Conservation (phyloP, 306 rosid genomes). For the Canavalia ensiformis region DNA sequence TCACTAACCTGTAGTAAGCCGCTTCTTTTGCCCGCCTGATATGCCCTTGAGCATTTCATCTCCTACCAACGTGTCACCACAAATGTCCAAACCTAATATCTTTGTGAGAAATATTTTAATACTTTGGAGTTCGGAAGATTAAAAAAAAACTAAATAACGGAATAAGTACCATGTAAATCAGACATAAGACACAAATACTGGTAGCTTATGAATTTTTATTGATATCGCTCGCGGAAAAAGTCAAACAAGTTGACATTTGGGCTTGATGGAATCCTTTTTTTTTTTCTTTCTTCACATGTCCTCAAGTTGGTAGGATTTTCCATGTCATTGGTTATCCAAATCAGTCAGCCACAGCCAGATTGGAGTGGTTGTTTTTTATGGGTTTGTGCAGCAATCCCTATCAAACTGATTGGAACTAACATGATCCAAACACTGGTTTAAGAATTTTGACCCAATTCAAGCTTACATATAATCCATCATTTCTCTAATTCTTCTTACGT, state of each 20-base stretch:
- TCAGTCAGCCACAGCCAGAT: neutral
- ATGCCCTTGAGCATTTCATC: conserved; percentile 99
- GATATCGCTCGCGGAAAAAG: conserved; percentile 13
- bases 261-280: neutral
- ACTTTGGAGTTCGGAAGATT: conserved; percentile 42
- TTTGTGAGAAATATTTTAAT: conserved; percentile 78
- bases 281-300: neutral
- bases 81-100: conserved; percentile 99
- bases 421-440: conserved; percentile 8
- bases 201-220: conserved; percentile 17
- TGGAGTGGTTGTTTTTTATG: neutral
- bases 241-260: conserved; percentile 5
- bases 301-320: neutral
- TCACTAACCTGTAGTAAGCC: conserved; percentile 91
- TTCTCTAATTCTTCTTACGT: conserved; percentile 24
- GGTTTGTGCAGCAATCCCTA: neutral
- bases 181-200: conserved; percentile 10
- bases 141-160: conserved; percentile 25
- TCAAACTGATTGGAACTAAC: conserved; percentile 24
- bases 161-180: conserved; percentile 9
- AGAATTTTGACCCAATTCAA: neutral
- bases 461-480: neutral
- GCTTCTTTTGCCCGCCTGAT: conserved; percentile 98
- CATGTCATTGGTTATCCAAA: conserved; percentile 14
- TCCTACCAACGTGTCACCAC: conserved; percentile 98